phyloP scores from a whole-genome alignment of 345 rosid genomes.

The Populus nigra region DNA sequence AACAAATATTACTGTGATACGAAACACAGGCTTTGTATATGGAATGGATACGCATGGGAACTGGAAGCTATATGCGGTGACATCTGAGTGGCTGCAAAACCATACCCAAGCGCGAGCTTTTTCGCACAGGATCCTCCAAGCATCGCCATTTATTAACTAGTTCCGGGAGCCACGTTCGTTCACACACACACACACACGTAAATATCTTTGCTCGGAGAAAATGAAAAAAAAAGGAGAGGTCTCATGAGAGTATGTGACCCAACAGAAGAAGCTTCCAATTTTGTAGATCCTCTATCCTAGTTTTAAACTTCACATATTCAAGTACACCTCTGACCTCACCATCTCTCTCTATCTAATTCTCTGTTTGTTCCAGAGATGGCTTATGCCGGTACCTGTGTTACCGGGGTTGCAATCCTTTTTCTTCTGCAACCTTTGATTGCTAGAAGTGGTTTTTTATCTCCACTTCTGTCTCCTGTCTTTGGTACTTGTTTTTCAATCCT shows the following conservation, averaged over 20 bases:
- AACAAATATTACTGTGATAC: no score
- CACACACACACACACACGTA: no score
- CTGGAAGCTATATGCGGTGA: neutral
- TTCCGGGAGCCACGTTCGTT: neutral
- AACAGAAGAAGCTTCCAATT: neutral
- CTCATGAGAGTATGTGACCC: neutral
- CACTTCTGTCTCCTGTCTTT: constrained; percentile 20
- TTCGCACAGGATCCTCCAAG: neutral
- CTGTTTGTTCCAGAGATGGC: constrained; percentile 20
- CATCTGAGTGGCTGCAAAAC: neutral
- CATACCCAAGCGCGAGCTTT: neutral
- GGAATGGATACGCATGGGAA: neutral
- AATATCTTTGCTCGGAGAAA: neutral
- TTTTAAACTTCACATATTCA: neutral
- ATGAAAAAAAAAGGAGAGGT: neutral
- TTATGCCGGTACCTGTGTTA: neutral
- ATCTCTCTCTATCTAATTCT: neutral
- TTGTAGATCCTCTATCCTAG: neutral
- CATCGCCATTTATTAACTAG: neutral
- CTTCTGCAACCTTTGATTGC: constrained; percentile 19
- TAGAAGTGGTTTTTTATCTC: constrained; percentile 19
- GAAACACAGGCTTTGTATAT: no score
- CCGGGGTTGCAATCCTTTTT: constrained; percentile 18
- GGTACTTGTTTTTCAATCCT: constrained; percentile 21
- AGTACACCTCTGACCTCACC: neutral